Base-by-base conservation (phyloP, 352 stramenopile species). In the Pythium biforme region DNA sequence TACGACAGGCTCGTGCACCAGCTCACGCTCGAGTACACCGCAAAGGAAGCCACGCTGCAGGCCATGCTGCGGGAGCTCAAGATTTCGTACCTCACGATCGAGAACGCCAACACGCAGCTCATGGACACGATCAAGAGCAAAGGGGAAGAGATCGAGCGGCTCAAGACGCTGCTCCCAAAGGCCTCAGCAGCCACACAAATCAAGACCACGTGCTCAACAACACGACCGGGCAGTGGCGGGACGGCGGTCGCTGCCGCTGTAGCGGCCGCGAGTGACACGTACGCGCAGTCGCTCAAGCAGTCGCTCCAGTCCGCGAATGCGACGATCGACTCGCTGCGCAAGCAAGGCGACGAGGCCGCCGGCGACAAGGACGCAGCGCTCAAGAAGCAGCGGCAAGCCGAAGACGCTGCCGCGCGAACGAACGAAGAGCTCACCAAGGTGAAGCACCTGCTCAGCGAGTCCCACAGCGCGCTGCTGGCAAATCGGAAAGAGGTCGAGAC, bases 101-200 rank as follows among this genome's bases (percentile, higher is more conserved):
- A 90, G 37, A 67, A 71, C 4, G 66, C 74, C 19, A 89, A 87
- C 59, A 54, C 61, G 14, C 74, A 90, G 51, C 68, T 90, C 23
- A 70, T 87, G 46, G 74, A 86, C 19, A 70, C 76, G 0, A 57
- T 90, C 19, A 69, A 75, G 31, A 64, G 65, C 11, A 72, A 62
- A 12, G 75, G 69, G 8, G 59, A 56, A 2, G 81, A 90, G 19
- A 69, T 75, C 3, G 79, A 81, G 22, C 77, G 78, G 9, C 40
- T 89, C 31, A 81, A 82, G 39, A 85, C 82, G 56, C 76, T 82
- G 20, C 59, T 90, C 20, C 45, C 75, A 11, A 75, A 70, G 4
- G 39, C 41, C 2, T 57, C 6, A 15, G 20, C 17, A 15, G 23
- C 17, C 7, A 51, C 19, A 6, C 41, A 59, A n/a, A 4, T 14